Conservation (phyloP, 108 stramenopile genomes). For the Fragilaria radians region DNA sequence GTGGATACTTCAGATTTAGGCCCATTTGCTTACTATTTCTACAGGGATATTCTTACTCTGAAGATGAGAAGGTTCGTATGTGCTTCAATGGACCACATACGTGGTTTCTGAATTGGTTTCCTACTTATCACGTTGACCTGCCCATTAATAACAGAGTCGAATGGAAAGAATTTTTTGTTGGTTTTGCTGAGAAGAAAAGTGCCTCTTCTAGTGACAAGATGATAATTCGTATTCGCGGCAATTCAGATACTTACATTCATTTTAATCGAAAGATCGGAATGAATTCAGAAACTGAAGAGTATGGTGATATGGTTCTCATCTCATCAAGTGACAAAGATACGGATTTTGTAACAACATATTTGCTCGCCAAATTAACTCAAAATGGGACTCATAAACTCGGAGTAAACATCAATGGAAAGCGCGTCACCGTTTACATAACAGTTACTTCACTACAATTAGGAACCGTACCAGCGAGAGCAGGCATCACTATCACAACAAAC, state of each 20-base stretch:
- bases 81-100: constrained; percentile 58
- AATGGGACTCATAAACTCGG: background rate
- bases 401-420: background rate
- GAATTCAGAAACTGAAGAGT: constrained; percentile 20
- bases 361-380: background rate
- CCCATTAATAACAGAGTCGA: background rate
- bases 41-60: too few relatives aligned
- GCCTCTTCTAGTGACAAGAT: background rate
- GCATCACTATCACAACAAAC: background rate
- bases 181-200: background rate
- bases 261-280: constrained; percentile 19
- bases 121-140: constrained; percentile 10
- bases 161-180: background rate
- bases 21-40: too few relatives aligned
- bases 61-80: too few relatives aligned
- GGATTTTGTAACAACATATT: constrained; percentile 20
- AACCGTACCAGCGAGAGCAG: background rate
- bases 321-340: background rate
- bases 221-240: background rate
- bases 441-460: background rate
- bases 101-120: constrained; percentile 56
- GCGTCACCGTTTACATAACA: background rate
- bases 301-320: constrained; percentile 17
- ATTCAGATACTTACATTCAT: constrained; percentile 8
- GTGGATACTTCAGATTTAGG: too few relatives aligned